Conservation (phyloP, 352 stramenopile species). For the Globisporangium ultimum region DNA sequence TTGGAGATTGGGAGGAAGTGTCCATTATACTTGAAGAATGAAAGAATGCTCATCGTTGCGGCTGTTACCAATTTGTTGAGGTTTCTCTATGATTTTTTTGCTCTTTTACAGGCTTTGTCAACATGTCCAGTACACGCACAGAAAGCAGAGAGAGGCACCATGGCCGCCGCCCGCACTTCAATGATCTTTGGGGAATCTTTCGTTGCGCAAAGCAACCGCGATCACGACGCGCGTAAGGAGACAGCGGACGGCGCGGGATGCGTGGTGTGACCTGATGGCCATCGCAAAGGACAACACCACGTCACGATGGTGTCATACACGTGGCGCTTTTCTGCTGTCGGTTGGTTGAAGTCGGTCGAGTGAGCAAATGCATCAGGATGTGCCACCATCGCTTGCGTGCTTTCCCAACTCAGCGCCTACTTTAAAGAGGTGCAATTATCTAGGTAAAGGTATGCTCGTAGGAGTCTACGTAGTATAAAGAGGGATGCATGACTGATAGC, state of each 20-base stretch:
- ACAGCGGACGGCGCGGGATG: slow-evolving; percentile 5
- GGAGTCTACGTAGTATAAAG: too few relatives aligned
- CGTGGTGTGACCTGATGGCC: neutral
- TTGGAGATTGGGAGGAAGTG: too few relatives aligned
- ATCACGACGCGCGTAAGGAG: neutral
- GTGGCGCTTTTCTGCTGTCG: slow-evolving; percentile 6
- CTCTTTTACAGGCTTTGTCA: neutral
- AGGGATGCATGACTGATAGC: too few relatives aligned
- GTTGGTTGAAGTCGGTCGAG: neutral
- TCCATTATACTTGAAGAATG: neutral
- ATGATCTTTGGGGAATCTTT: slow-evolving; percentile 1
- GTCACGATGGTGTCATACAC: slow-evolving; percentile 9
- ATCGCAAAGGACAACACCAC: slow-evolving; percentile 8
- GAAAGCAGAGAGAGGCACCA: too few relatives aligned
- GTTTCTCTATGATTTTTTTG: neutral
- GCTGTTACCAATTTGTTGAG: neutral
- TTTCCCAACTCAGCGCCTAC: too few relatives aligned
- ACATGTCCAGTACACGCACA: too few relatives aligned
- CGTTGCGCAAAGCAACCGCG: too few relatives aligned
- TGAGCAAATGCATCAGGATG: neutral
- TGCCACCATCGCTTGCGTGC: neutral
- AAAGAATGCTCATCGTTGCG: neutral
- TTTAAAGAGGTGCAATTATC: too few relatives aligned
- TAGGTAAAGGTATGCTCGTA: too few relatives aligned
- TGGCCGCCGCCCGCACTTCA: neutral